Conservation (phyloP, 768 basidiomycete genomes). For the Nevesoporus exiguus region DNA sequence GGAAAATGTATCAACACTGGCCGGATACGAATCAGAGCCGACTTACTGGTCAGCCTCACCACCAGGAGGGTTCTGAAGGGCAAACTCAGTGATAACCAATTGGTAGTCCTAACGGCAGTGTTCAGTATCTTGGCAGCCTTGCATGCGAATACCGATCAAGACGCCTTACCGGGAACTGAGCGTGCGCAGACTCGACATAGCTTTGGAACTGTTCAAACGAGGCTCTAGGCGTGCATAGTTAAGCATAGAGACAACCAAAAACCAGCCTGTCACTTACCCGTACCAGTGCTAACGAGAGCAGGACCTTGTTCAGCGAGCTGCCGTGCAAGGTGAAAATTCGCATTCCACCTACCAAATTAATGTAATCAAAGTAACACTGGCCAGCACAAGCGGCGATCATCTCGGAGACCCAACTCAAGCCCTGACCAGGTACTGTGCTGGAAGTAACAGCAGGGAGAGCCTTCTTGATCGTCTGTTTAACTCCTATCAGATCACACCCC, state of each 20-base stretch:
- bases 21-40: neutral
- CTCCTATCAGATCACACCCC: neutral
- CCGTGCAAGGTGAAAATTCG: neutral
- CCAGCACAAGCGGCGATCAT: slow-evolving; percentile 36
- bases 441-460: slow-evolving; percentile 38
- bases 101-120: slow-evolving; percentile 12
- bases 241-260: neutral
- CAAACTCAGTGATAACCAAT: slow-evolving; percentile 34
- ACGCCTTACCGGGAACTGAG: slow-evolving; percentile 27
- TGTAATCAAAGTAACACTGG: slow-evolving; percentile 34
- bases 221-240: slow-evolving; percentile 13
- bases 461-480: slow-evolving; percentile 33
- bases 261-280: slow-evolving; percentile 15
- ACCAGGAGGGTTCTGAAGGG: slow-evolving; percentile 31
- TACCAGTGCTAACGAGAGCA: slow-evolving; percentile 27
- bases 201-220: slow-evolving; percentile 30
- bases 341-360: slow-evolving; percentile 30
- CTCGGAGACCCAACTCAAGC: slow-evolving; percentile 33
- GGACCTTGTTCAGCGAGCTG: neutral
- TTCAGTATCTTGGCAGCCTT: slow-evolving; percentile 1
- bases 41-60: slow-evolving; percentile 32
- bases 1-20: neutral
- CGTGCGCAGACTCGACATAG: slow-evolving; percentile 26
- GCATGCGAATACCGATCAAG: neutral
- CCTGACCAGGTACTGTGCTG: slow-evolving; percentile 31